These are phyloP conservation scores for Taphrina populina DNA, from an alignment of 1,139 yeast genomes.

Conservation along the genomic window DNA sequence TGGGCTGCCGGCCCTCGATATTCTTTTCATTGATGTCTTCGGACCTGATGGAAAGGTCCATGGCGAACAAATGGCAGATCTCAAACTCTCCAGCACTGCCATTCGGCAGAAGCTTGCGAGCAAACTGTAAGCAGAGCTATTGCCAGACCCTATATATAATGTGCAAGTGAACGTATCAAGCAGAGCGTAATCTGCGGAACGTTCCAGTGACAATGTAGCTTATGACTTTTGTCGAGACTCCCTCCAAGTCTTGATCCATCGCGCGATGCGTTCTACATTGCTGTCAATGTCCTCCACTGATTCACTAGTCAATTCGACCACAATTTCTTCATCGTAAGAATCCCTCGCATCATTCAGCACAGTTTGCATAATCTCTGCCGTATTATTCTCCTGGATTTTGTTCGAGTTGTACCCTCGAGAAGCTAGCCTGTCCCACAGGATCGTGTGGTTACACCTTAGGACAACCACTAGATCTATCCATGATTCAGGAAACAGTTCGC, in stretches of 20 bases:
- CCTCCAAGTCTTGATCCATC: constrained; percentile 77
- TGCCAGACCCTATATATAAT: too few relatives aligned
- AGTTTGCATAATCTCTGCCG: constrained; percentile 96
- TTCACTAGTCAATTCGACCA: constrained; percentile 74
- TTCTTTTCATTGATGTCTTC: constrained; percentile 67
- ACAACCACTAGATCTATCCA: constrained; percentile 90
- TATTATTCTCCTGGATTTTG: constrained; percentile 86
- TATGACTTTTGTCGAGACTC: not conserved
- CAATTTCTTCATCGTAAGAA: constrained; percentile 72
- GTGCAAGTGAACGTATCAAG: too few relatives aligned
- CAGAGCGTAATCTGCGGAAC: too few relatives aligned
- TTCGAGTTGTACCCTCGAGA: constrained; percentile 68
- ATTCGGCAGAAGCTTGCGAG: constrained; percentile 44
- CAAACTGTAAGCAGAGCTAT: not conserved
- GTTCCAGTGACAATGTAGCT: too few relatives aligned
- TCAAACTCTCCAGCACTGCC: constrained; percentile 80
- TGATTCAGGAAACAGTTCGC: constrained; percentile 91
- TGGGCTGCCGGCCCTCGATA: constrained; percentile 55
- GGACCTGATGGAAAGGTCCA: constrained; percentile 52
- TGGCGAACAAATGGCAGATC: constrained; percentile 58
- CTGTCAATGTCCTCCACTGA: constrained; percentile 71
- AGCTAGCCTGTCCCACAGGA: constrained; percentile 70
- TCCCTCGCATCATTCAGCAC: constrained; percentile 83
- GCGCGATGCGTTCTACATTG: constrained; percentile 69
- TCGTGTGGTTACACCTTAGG: constrained; percentile 69